phyloP scores from a whole-genome alignment of 164 flowering plant genomes.

The Cinnamomum micranthum region DNA sequence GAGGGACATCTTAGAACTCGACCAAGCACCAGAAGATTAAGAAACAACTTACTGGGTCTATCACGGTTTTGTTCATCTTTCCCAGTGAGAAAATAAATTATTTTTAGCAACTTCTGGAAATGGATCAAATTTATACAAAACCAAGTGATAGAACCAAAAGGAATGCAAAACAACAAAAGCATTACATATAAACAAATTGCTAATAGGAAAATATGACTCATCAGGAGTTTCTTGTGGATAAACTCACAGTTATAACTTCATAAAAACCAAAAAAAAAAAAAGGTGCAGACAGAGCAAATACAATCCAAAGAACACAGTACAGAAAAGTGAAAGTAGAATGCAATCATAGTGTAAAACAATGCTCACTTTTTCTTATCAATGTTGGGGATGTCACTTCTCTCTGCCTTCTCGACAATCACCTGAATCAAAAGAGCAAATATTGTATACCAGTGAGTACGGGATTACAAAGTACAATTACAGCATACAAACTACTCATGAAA shows the following conservation, averaged over 20 bases:
- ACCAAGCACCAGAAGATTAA: conserved; percentile 12
- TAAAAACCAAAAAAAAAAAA: background rate
- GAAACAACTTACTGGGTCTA: conserved; percentile 10
- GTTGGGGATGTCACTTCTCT: conserved; percentile 72
- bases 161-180: too few relatives aligned
- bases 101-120: too few relatives aligned
- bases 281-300: background rate
- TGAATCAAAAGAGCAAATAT: conserved; percentile 6
- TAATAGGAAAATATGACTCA: too few relatives aligned
- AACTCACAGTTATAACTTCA: background rate
- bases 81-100: too few relatives aligned
- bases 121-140: too few relatives aligned
- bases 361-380: conserved; percentile 88
- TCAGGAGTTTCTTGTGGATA: too few relatives aligned
- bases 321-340: too few relatives aligned
- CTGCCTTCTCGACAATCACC: conserved; percentile 87
- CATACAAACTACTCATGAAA: background rate
- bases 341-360: background rate
- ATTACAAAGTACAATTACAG: too few relatives aligned
- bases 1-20: conserved; percentile 12
- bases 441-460: background rate
- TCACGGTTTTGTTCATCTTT: too few relatives aligned
- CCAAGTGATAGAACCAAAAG: too few relatives aligned
- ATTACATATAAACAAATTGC: too few relatives aligned
- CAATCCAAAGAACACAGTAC: too few relatives aligned